A percentile compares a stretch with the other conserved stretches of the same genome.
Evolutionary conservation across 805 yeast species (phyloP).

Genomic region (Wickerhamiella musiphila): DNA sequence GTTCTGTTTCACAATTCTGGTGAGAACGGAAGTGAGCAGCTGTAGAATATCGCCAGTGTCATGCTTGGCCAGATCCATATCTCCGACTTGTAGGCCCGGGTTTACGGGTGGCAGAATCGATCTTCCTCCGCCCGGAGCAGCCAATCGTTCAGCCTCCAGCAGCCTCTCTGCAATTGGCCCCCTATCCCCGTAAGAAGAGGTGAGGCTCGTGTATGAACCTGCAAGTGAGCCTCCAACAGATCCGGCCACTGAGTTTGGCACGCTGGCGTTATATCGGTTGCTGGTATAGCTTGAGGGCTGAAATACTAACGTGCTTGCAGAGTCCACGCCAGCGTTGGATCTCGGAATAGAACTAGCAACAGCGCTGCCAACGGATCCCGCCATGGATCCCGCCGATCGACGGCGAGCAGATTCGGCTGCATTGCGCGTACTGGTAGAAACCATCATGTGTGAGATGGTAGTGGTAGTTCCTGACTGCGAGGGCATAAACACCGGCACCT

Average conservation of each 20-base stretch:
- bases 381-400: background rate
- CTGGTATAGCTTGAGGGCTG: conserved; percentile 4
- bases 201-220: background rate
- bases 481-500: conserved; percentile 6
- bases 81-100: background rate
- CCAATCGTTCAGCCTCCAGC: conserved; percentile 6
- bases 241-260: background rate
- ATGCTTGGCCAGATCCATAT: conserved; percentile 51
- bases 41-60: conserved; percentile 64
- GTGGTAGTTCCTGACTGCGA: conserved; percentile 3
- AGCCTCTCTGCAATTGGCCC: conserved; percentile 11
- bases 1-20: conserved; percentile 78
- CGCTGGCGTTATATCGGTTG: conserved; percentile 1
- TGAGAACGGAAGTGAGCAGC: conserved; percentile 73
- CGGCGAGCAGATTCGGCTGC: conserved; percentile 7
- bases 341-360: conserved; percentile 4
- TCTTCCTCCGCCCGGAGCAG: conserved; percentile 3
- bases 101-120: conserved; percentile 1
- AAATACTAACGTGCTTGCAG: conserved; percentile 1
- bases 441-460: conserved; percentile 4
- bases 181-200: too few relatives aligned
- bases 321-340: conserved; percentile 5
- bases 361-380: conserved; percentile 3
- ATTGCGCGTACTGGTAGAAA: conserved; percentile 2
- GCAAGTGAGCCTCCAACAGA: background rate